Conservation (phyloP, 2,329 filamentous ascomycete genomes). For the Pseudopyricularia cyperi region DNA sequence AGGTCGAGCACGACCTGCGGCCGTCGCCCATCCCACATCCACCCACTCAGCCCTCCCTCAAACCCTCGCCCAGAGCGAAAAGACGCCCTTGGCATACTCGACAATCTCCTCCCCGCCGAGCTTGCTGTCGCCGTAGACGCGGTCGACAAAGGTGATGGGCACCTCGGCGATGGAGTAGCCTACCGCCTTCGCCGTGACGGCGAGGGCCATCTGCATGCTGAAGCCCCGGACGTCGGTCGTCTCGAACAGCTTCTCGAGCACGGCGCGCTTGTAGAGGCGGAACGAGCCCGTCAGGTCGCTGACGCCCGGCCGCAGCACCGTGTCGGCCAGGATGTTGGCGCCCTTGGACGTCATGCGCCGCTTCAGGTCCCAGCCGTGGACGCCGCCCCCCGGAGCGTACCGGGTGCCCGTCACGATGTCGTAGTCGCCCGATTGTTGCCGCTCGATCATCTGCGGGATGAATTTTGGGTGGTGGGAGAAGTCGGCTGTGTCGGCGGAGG, state of each 20-base stretch:
- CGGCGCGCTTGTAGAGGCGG: slow-evolving; percentile 81
- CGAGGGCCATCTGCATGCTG: slow-evolving; percentile 99
- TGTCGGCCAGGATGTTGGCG: slow-evolving; percentile 92
- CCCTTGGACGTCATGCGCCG: slow-evolving; percentile 72
- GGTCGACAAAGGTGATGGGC: slow-evolving; percentile 91
- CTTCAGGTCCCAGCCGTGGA: slow-evolving; percentile 95
- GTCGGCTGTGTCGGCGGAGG: slow-evolving; percentile 55
- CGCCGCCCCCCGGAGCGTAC: slow-evolving; percentile 79
- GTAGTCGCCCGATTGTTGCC: slow-evolving; percentile 65
- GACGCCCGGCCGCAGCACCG: slow-evolving; percentile 81
- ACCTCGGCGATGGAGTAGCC: slow-evolving; percentile 89
- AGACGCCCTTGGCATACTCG: slow-evolving; percentile 81
- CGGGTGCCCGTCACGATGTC: slow-evolving; percentile 96
- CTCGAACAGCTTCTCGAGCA: slow-evolving; percentile 79
- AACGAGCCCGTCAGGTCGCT: slow-evolving; percentile 94
- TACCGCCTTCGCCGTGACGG: slow-evolving; percentile 94
- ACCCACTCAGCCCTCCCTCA: slow-evolving; percentile 17
- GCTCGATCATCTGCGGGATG: slow-evolving; percentile 83
- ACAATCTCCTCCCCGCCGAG: slow-evolving; percentile 91
- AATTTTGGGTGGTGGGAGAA: slow-evolving; percentile 99
- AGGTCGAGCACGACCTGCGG: background rate
- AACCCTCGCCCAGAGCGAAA: slow-evolving; percentile 67
- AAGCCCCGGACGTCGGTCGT: slow-evolving; percentile 94
- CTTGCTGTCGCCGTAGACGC: slow-evolving; percentile 80
- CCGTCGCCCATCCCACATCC: background rate